phyloP scores from a whole-genome alignment of 768 basidiomycete genomes.

The Lentinula boryana region DNA sequence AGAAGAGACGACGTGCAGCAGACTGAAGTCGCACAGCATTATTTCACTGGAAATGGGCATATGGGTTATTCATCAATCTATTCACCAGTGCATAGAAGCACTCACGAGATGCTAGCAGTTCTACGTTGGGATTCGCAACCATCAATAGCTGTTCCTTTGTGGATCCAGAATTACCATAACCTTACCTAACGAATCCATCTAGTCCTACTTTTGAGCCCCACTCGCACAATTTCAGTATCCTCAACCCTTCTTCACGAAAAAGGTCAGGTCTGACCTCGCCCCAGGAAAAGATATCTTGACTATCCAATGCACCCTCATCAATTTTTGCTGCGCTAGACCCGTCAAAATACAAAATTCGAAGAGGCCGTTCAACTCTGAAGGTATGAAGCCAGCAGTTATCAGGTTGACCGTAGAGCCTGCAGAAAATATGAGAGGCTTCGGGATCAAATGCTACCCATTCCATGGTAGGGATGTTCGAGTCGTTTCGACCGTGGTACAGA shows the following conservation, averaged over 20 bases:
- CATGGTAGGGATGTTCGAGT: constrained; percentile 15
- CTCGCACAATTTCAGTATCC: constrained; percentile 32
- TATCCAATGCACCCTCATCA: constrained; percentile 33
- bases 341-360: constrained; percentile 48
- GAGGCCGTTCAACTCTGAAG: constrained; percentile 25
- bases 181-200: constrained; percentile 39
- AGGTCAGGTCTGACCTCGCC: constrained; percentile 18
- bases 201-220: constrained; percentile 35
- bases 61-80: too few species aligned
- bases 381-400: constrained; percentile 30
- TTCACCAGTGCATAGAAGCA: not conserved
- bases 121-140: not conserved
- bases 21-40: constrained; percentile 40
- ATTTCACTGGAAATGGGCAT: constrained; percentile 28
- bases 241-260: constrained; percentile 22
- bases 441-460: constrained; percentile 16
- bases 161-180: constrained; percentile 27
- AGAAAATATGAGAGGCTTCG: constrained; percentile 27
- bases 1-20: constrained; percentile 29
- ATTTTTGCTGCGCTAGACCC: constrained; percentile 42
- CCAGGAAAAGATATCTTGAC: constrained; percentile 43
- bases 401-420: constrained; percentile 15
- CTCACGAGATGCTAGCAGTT: not conserved
- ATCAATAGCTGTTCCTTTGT: constrained; percentile 12
- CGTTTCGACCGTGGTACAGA: constrained; percentile 23